Conservation (phyloP, 1,284 basidiomycete species). For the Irpex lacteus region DNA sequence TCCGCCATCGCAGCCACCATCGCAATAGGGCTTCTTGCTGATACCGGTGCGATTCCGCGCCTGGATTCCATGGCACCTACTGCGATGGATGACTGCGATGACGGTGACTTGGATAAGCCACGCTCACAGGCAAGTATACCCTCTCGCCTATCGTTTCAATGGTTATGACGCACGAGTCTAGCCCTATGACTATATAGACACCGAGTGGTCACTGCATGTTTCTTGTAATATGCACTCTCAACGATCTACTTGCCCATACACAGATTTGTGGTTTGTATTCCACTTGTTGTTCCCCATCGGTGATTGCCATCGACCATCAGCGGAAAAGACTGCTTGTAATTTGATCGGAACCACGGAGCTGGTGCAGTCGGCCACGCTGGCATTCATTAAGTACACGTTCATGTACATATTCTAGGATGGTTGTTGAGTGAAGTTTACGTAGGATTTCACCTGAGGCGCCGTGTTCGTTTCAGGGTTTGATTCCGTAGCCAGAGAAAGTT, state of each 20-base stretch:
- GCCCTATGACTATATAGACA: neutral
- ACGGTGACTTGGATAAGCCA: constrained; percentile 29
- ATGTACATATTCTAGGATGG: neutral
- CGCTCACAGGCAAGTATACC: constrained; percentile 10
- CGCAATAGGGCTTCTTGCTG: constrained; percentile 31
- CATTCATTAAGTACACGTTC: neutral
- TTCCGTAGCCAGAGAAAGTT: too few species aligned
- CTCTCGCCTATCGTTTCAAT: constrained; percentile 10
- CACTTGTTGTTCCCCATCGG: neutral
- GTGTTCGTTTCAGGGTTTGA: neutral
- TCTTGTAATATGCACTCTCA: neutral
- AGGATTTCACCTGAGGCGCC: neutral
- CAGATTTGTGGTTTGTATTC: neutral
- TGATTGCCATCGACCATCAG: neutral
- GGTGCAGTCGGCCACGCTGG: neutral
- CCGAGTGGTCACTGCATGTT: neutral
- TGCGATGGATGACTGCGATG: constrained; percentile 77
- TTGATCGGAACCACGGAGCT: neutral
- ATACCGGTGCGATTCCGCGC: constrained; percentile 26
- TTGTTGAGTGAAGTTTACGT: neutral
- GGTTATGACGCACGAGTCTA: neutral
- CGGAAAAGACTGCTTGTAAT: neutral
- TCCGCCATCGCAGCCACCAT: constrained; percentile 40
- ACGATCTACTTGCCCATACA: constrained; percentile 1
- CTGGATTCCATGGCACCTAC: constrained; percentile 37